These are phyloP conservation scores for Kernera saxatilis DNA, from an alignment of 345 rosid genomes.

Conservation along the genomic window DNA sequence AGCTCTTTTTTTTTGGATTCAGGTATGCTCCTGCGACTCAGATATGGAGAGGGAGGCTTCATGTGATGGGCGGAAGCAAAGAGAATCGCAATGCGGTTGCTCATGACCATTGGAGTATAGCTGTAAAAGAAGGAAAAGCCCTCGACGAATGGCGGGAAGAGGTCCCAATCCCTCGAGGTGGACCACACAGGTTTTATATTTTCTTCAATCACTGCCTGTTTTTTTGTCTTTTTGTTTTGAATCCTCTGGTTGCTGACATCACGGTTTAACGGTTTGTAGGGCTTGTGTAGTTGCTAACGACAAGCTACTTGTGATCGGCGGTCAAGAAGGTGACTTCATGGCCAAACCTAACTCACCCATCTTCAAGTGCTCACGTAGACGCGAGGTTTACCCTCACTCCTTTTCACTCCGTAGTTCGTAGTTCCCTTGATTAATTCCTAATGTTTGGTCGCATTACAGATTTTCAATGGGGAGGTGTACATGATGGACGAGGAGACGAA, in stretches of 20 bases:
- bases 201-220: not conserved
- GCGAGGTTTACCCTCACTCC: constrained; percentile 41
- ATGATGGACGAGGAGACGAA: constrained; percentile 70
- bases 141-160: constrained; percentile 61
- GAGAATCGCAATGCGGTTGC: constrained; percentile 77
- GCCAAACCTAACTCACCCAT: constrained; percentile 82
- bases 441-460: constrained; percentile 35
- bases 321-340: constrained; percentile 93
- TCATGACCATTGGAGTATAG: constrained; percentile 82
- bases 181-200: constrained; percentile 70
- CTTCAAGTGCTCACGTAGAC: constrained; percentile 82
- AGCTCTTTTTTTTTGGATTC: not conserved
- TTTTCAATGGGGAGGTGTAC: constrained; percentile 71
- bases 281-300: constrained; percentile 53
- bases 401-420: not conserved
- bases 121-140: constrained; percentile 67
- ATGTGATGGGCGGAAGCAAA: constrained; percentile 89
- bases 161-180: constrained; percentile 79
- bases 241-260: not conserved
- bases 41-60: constrained; percentile 89
- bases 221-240: not conserved
- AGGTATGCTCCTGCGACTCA: constrained; percentile 95
- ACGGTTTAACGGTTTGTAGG: constrained; percentile 32
- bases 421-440: not conserved
- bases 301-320: constrained; percentile 58